Evolutionary conservation across 2,329 filamentous ascomycete genomes (phyloP), one percentile per base, ranked within the genome.

Genomic region (Pestalotiopsis sp.): DNA sequence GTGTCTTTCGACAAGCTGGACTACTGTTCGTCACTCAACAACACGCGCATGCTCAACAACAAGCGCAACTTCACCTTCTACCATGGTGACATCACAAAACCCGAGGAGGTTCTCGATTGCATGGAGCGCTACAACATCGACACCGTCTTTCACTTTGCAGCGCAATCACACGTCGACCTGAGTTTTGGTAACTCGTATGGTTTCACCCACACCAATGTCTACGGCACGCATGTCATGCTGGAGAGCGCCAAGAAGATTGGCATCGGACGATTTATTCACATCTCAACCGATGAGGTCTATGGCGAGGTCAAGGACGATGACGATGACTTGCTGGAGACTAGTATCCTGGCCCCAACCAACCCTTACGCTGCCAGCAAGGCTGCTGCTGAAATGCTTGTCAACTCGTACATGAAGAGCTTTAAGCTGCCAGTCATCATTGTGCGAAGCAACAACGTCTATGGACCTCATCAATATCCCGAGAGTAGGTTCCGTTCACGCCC

Each of bases 271-370:
- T 95, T 95, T 79, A 91, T 95, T 75, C 93, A 95, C 79, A 89
- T 95, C 71, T 94, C 92, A 11, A 95, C 93, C 1, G 93, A 96
- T 77, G 93, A 95, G 82, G 93, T 95, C 1, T 95, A 95, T 74
- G 93, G 93, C 57, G 93, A 95, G 78, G 91, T 93, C 69, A 88
- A 88, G 69, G 88, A 91, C 65, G 91, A 90, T 45, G 90, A 90
- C 3, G 91, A 92, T 69, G 92, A 93, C 75, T 80, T 93, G 72
- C 82, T 91, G 57, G 93, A 95, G 81, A 88, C 89, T 17, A 93
- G 91, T 80, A 89, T 93, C 72, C 84, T 95, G 41, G 90, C 90
- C 1, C 93, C 93, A 0, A 95, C 93, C 23, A 96, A 95, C 75
- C 93, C 93, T 14, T 95, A 95, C 74, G 90, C 92, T 11, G 92